Evolutionary conservation across 495 filamentous ascomycete species (phyloP).

Genomic region (Penicillium roqueforti): DNA sequence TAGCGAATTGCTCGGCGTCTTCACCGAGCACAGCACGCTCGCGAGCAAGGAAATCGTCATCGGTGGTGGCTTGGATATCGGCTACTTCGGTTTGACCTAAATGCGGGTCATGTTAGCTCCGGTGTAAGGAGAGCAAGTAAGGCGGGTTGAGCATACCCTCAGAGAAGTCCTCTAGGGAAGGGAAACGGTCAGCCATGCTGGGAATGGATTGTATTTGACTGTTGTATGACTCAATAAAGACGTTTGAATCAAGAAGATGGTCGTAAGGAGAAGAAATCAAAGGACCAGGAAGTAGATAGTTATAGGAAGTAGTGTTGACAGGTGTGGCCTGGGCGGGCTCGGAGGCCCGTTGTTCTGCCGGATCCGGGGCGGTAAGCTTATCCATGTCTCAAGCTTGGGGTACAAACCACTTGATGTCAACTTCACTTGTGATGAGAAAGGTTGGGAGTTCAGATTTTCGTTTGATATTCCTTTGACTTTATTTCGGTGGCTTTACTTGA

Average conservation of each 20-base stretch:
- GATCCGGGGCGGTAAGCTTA: conserved; percentile 30
- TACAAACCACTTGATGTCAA: conserved; percentile 20
- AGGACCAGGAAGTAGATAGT: not conserved
- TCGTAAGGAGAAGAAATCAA: not conserved
- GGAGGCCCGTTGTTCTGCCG: conserved; percentile 33
- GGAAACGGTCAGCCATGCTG: conserved; percentile 92
- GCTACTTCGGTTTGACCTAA: conserved; percentile 57
- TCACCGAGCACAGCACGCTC: conserved; percentile 87
- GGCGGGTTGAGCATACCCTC: conserved; percentile 58
- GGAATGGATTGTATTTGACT: not conserved
- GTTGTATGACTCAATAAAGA: conserved; percentile 1
- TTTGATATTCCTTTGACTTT: not conserved
- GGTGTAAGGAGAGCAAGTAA: conserved; percentile 13
- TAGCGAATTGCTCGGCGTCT: conserved; percentile 86
- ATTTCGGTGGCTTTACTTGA: not conserved
- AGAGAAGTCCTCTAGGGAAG: conserved; percentile 93
- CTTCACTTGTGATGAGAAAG: conserved; percentile 1
- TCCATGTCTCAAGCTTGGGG: conserved; percentile 14
- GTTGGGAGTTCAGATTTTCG: not conserved
- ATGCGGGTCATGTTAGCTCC: conserved; percentile 26
- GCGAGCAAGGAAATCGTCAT: conserved; percentile 80
- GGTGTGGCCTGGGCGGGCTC: conserved; percentile 26
- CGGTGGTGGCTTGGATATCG: conserved; percentile 37
- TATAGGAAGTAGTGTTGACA: conserved; percentile 22
- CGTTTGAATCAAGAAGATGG: not conserved